Percentiles rank a stretch among this genome's conserved stretches.
Conservation (phyloP, 331 rosid genomes). For the Rosa hybrid region DNA sequence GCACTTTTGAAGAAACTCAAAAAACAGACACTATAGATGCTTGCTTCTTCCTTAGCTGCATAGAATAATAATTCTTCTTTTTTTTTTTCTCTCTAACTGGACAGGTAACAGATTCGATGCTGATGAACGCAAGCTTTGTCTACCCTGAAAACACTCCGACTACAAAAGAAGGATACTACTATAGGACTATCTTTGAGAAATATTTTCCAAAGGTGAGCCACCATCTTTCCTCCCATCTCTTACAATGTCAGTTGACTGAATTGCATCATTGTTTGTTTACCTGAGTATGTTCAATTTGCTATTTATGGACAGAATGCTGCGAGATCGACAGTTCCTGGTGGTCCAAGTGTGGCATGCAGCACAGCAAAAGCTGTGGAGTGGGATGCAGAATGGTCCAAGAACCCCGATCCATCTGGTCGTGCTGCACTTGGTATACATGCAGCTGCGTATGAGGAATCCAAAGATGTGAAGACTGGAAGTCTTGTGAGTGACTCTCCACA, state of each 20-base stretch:
- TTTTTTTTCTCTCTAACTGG: slow-evolving; percentile 4
- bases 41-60: slow-evolving; percentile 3
- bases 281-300: slow-evolving; percentile 10
- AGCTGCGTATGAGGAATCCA: slow-evolving; percentile 61
- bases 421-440: slow-evolving; percentile 94
- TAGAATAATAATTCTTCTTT: neutral
- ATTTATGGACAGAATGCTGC: slow-evolving; percentile 69
- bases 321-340: slow-evolving; percentile 85
- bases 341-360: slow-evolving; percentile 97
- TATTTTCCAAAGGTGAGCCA: slow-evolving; percentile 78
- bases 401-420: slow-evolving; percentile 91
- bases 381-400: slow-evolving; percentile 90
- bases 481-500: slow-evolving; percentile 30
- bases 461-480: slow-evolving; percentile 32
- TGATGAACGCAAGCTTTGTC: slow-evolving; percentile 60
- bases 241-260: neutral
- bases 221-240: neutral
- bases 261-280: neutral
- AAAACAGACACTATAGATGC: neutral
- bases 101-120: slow-evolving; percentile 85
- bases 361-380: slow-evolving; percentile 97
- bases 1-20: neutral
- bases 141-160: slow-evolving; percentile 95
- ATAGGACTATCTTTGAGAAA: slow-evolving; percentile 85
- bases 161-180: slow-evolving; percentile 84